Percentiles rank a stretch among this genome's conserved stretches.
Evolutionary conservation across 164 flowering plant genomes (phyloP).

Genomic region (Umbellularia californica): DNA sequence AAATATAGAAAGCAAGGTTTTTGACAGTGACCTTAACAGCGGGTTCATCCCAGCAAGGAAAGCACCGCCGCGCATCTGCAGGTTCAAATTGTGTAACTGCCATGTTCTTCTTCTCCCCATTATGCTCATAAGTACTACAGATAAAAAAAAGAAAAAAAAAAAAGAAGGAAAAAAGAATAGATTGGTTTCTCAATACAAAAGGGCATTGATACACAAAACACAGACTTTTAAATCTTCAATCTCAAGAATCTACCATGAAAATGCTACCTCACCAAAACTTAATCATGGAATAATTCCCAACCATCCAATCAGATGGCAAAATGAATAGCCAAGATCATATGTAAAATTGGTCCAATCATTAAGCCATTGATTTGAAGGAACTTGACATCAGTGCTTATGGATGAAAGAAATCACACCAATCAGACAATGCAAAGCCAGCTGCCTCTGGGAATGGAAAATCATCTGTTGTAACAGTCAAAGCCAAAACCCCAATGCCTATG

Average conservation of each 20-base stretch:
- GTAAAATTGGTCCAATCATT: neutral
- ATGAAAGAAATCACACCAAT: neutral
- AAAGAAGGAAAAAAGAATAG: neutral
- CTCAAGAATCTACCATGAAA: neutral
- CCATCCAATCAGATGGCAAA: neutral
- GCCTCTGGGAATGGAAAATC: neutral
- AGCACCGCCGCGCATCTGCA: conserved; percentile 90
- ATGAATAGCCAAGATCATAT: neutral
- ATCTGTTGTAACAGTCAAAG: too few relatives aligned
- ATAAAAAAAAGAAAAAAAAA: neutral
- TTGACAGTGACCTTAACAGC: conserved; percentile 62
- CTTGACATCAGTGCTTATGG: neutral
- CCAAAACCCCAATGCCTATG: too few relatives aligned
- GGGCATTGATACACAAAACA: neutral
- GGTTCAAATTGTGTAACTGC: conserved; percentile 96
- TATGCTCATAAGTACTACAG: conserved; percentile 71
- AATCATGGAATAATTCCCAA: neutral
- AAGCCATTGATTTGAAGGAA: neutral
- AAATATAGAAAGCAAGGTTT: neutral
- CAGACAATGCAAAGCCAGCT: neutral
- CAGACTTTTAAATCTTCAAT: neutral
- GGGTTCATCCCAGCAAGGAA: conserved; percentile 99
- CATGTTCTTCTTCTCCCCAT: conserved; percentile 93
- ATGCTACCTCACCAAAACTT: too few relatives aligned
- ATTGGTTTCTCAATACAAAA: neutral